Percentiles rank a stretch among this genome's conserved stretches.
phyloP scores from a whole-genome alignment of 176 grass and related monocot genomes.

The Olyra latifolia region DNA sequence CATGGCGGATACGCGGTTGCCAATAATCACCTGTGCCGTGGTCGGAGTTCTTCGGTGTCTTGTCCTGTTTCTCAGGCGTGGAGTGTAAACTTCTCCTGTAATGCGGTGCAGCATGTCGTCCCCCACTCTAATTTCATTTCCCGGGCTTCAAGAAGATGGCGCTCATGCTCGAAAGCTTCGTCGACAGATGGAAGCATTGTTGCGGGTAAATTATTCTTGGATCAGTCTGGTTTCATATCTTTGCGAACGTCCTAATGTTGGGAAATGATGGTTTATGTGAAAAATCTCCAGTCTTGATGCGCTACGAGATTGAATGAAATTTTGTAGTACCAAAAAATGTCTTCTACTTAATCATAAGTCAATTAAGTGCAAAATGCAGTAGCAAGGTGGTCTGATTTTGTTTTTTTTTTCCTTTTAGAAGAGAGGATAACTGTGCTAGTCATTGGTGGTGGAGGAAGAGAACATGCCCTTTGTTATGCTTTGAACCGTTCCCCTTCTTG shows the following conservation, averaged over 20 bases:
- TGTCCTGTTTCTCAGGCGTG: constrained; percentile 29
- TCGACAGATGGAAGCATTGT: neutral
- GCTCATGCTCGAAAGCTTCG: constrained; percentile 17
- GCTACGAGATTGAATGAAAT: neutral
- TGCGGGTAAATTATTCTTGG: constrained; percentile 14
- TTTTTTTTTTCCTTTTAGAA: constrained; percentile 30
- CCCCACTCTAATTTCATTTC: neutral
- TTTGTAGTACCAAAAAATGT: neutral
- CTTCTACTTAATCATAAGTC: neutral
- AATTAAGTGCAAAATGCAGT: constrained; percentile 14
- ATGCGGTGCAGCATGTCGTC: neutral
- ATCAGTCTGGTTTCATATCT: neutral
- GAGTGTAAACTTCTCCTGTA: neutral
- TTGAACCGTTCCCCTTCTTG: constrained; percentile 70
- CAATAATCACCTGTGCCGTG: neutral
- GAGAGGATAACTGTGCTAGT: constrained; percentile 61
- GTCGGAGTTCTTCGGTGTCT: constrained; percentile 28
- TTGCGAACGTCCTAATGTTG: neutral
- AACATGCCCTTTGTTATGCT: constrained; percentile 85
- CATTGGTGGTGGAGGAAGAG: constrained; percentile 83
- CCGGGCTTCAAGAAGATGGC: neutral
- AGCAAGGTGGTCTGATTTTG: neutral
- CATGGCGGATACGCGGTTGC: neutral
- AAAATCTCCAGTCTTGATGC: neutral
- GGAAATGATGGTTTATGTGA: neutral